phyloP scores from a whole-genome alignment of 129 eudicot genomes.

The Tagetes patula region DNA sequence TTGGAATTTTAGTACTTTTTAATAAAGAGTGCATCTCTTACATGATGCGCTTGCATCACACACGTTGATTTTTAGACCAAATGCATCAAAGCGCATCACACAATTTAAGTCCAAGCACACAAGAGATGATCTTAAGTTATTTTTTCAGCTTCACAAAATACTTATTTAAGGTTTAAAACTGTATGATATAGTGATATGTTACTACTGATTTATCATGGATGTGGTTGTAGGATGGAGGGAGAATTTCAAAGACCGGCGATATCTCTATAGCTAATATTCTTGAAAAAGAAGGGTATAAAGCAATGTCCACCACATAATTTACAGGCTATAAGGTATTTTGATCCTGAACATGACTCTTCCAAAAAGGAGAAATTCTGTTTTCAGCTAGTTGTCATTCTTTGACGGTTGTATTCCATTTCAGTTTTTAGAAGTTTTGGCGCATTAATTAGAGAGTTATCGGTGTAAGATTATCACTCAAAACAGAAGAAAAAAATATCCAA shows the following conservation, averaged over 20 bases:
- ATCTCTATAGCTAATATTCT: constrained; percentile 67
- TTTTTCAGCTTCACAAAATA: constrained; percentile 1
- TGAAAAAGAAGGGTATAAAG: constrained; percentile 92
- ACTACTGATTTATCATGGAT: not conserved
- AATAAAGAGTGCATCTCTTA: no score
- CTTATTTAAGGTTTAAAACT: not conserved
- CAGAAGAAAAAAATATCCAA: constrained; percentile 1
- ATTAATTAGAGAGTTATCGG: not conserved
- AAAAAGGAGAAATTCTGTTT: not conserved
- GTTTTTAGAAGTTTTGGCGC: constrained; percentile 26
- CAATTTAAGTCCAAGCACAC: not conserved
- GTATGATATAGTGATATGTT: not conserved
- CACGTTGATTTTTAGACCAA: no score
- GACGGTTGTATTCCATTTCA: constrained; percentile 13
- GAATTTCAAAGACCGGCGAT: constrained; percentile 84
- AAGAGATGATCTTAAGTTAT: constrained; percentile 2
- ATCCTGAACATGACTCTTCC: not conserved
- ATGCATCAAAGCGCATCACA: no score
- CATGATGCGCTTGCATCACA: no score
- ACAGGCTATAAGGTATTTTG: constrained; percentile 27
- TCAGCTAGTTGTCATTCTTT: not conserved
- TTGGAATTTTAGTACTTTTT: no score
- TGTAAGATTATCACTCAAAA: constrained; percentile 14
- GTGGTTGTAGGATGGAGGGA: constrained; percentile 71
- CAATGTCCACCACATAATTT: constrained; percentile 50